Base-by-base conservation (phyloP, 2,329 filamentous ascomycete species). In the Corniculantispora saksenae region DNA sequence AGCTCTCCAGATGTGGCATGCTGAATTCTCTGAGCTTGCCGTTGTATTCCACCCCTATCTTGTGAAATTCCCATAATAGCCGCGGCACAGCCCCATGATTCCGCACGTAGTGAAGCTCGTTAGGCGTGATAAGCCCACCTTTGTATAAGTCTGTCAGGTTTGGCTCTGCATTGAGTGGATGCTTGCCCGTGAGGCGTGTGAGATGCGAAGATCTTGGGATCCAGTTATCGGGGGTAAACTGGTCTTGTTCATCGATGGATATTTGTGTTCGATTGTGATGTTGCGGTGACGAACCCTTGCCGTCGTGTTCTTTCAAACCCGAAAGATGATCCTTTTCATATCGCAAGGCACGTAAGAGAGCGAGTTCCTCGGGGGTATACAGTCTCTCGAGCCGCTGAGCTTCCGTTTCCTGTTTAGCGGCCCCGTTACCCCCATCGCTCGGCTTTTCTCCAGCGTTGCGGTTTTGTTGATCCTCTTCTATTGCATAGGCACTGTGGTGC, bases 191-290 rank as follows among this genome's bases (percentile, higher is more conserved):
- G 21, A 83, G 68, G 0, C 84, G 79, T 43, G 84, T 81, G 5
- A 86, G 75, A 29, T 81, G 70, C 0, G 74, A 72, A 1, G 76
- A 79, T 10, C 82, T 78, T 3, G 82, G 82, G 2, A 86, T 74
- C 83, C 83, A 85, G 65, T 84, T 85, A 70, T 86, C 82, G 0
- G 82, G 82, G 2, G 79, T 80, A 67, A 82, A 82, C 50, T 84
- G 81, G 66, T 86, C 83, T 3, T 76, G 73, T 68, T 83, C 82
- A 57, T 84, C 80, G 62, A 84, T 79, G 8, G 72, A 71, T 12
- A 79, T 73, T 19, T 63, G 66, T 2, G 64, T 66, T 27, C 67
- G 63, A 23, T 71, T 69, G 59, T 65, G 56, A 3, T 66, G 70
- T 48, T 67, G 67, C 0, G 72, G 71, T 13, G 67, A 70, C 10